These are phyloP conservation scores for Tetracentron sinense DNA, from an alignment of 164 flowering plant genomes.

Conservation along the genomic window DNA sequence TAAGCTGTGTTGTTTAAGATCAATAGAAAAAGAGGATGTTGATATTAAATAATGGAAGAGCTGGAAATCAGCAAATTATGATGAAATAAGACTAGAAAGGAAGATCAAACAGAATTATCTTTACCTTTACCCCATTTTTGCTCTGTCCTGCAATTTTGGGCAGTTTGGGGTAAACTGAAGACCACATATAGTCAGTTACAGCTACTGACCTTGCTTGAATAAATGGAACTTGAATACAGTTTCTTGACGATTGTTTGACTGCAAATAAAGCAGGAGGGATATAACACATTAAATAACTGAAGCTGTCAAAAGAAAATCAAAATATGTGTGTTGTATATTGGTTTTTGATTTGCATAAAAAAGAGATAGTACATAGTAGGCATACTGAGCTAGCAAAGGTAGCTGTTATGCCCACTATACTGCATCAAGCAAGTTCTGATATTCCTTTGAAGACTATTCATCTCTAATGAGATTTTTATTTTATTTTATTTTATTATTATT, in stretches of 20 bases:
- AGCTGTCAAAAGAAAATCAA: too few species aligned
- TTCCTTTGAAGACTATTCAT: too few species aligned
- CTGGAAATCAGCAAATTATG: background rate
- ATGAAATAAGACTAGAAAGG: background rate
- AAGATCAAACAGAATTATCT: background rate
- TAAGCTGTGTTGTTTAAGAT: too few species aligned
- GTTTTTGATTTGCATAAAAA: too few species aligned
- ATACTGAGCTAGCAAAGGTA: too few species aligned
- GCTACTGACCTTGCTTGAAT: slow-evolving; percentile 8
- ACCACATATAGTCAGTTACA: background rate
- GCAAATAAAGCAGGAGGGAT: background rate
- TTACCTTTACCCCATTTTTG: slow-evolving; percentile 14
- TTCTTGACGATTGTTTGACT: slow-evolving; percentile 18
- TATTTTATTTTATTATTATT: too few species aligned
- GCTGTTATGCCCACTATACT: too few species aligned
- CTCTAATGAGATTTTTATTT: too few species aligned
- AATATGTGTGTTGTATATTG: too few species aligned
- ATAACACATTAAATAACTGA: background rate
- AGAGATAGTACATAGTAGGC: too few species aligned
- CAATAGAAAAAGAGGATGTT: too few species aligned
- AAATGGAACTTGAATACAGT: slow-evolving; percentile 5
- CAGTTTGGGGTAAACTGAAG: slow-evolving; percentile 12
- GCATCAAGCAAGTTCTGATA: too few species aligned
- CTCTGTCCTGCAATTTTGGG: slow-evolving; percentile 5
- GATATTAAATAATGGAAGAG: background rate